Evolutionary conservation across 306 rosid species (phyloP), one percentile per base, ranked within the genome.

Genomic region (Fragaria iinumae): DNA sequence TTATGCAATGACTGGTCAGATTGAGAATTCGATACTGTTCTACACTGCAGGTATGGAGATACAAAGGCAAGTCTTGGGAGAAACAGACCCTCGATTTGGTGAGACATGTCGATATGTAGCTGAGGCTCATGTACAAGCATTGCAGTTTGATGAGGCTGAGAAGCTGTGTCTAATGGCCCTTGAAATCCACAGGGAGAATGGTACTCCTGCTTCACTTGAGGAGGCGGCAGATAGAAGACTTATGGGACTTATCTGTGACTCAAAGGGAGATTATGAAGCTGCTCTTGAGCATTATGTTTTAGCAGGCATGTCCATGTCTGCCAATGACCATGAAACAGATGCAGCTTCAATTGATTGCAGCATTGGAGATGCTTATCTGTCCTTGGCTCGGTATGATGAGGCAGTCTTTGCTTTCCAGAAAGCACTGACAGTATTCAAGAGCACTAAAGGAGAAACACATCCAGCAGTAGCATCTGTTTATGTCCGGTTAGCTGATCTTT

Each of bases 91-190:
- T 13, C 74, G 96, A 67, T 79, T 85, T 0, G 96, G 92, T 0
- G 96, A 93, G 80, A 93, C 98, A 1, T 90, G 93, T 47, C 87
- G 94, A 0, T 93, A 89, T 81, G 91, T 93, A 70, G 96, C 98
- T 0, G 98, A 93, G 85, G 96, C 98, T 0, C 86, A 93, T 83
- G 96, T 89, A 67, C 94, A 90, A 78, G 98, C 96, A 57, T 67
- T 90, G 80, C 94, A 93, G 67, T 93, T 90, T 73, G 88, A 90
- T 57, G 98, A 93, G 84, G 98, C 98, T n/a, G 81, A 84, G 83
- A 88, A 83, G 85, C 84, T 89, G 34, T 93, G 96, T 77, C 88
- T 85, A 79, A 81, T 83, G 82, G 96, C 94, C 55, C 96, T 89
- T 45, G 93, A 84, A 39, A 86, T 93, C 79, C 93, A 92, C 78